Base-by-base conservation (phyloP, 768 basidiomycete species). In the Boletellus sp. region DNA sequence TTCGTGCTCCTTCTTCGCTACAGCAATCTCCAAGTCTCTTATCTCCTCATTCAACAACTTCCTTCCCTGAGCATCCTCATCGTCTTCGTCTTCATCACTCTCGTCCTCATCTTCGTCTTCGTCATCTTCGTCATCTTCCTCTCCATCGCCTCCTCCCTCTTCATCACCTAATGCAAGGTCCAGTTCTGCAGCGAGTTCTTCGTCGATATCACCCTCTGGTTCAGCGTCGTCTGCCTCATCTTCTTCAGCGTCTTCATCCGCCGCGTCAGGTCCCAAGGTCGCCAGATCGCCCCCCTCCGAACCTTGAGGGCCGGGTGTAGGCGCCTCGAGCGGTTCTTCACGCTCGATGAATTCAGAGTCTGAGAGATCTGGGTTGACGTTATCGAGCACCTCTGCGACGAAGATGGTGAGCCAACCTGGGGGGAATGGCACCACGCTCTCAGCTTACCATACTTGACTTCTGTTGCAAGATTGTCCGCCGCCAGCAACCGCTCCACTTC, bases 31-130 rank as follows among this genome's bases (percentile, higher is more conserved):
- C 55, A 96, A 70, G 65, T 95, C 93, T 41, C 83, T 75, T 43
- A 94, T 92, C 68, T 95, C 93, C 61, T 94, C 94, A 57, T 85
- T 89, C 54, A 95, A 68, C 34, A 94, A 65, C 57, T 87, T 88
- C 63, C 83, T 81, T 32, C 85, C 82, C 63, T 92, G 90, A 3
- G 75, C 78, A 28, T 82, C 83, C 40, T 90, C 90, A 43, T 90
- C 90, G 42, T 90, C 89, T 3, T 90, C 90, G 17, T 90, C 89
- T 3, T 90, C 82, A 23, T 81, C 78, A 9, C 75, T 76, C 9
- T 76, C 73, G 0, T 68, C 70, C 4, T 72, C 71, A 0, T 77
- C 73, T 0, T 73, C 74, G 1, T 80, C 76, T 0, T 78, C 76
- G 9, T 81, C 76, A 0, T 80, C 87, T 12, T 88, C 87, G 0